These are phyloP conservation scores for Vanderwaltozyma polyspora DNA, from an alignment of 805 yeast species.

Conservation along the genomic window DNA sequence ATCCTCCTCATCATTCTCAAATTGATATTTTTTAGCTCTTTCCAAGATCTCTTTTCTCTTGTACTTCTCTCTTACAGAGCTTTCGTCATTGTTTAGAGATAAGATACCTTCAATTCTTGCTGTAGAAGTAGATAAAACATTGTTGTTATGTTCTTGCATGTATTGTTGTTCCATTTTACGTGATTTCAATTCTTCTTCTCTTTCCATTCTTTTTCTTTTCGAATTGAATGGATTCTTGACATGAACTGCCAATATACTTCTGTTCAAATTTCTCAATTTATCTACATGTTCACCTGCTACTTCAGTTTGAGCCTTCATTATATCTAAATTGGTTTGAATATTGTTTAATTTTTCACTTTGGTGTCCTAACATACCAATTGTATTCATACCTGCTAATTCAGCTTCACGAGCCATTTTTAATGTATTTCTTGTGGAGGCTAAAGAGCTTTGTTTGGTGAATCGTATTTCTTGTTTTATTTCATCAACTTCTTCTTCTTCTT, in stretches of 20 bases:
- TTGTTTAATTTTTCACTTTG: slow-evolving; percentile 76
- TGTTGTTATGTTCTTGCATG: slow-evolving; percentile 48
- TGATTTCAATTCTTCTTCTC: slow-evolving; percentile 54
- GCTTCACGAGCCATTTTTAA: slow-evolving; percentile 60
- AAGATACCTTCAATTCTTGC: slow-evolving; percentile 55
- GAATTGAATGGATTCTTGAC: slow-evolving; percentile 85
- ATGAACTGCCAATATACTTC: slow-evolving; percentile 70
- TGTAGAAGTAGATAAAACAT: slow-evolving; percentile 49
- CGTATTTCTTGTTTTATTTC: slow-evolving; percentile 70
- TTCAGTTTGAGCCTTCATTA: slow-evolving; percentile 69
- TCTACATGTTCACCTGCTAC: slow-evolving; percentile 72
- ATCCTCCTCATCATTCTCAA: slow-evolving; percentile 85
- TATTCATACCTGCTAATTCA: slow-evolving; percentile 62
- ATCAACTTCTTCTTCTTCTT: slow-evolving; percentile 82
- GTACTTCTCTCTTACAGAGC: slow-evolving; percentile 25
- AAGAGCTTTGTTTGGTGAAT: slow-evolving; percentile 74
- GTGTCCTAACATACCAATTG: slow-evolving; percentile 81
- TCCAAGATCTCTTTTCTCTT: slow-evolving; percentile 28
- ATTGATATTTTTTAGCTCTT: slow-evolving; percentile 59
- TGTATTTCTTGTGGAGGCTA: slow-evolving; percentile 78
- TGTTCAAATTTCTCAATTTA: slow-evolving; percentile 64
- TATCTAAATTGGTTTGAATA: slow-evolving; percentile 62
- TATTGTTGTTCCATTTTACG: slow-evolving; percentile 51
- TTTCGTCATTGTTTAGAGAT: slow-evolving; percentile 18
- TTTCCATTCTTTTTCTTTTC: slow-evolving; percentile 57